Conservation (phyloP, 23 red algal genomes). For the Agarophyton chilense region DNA sequence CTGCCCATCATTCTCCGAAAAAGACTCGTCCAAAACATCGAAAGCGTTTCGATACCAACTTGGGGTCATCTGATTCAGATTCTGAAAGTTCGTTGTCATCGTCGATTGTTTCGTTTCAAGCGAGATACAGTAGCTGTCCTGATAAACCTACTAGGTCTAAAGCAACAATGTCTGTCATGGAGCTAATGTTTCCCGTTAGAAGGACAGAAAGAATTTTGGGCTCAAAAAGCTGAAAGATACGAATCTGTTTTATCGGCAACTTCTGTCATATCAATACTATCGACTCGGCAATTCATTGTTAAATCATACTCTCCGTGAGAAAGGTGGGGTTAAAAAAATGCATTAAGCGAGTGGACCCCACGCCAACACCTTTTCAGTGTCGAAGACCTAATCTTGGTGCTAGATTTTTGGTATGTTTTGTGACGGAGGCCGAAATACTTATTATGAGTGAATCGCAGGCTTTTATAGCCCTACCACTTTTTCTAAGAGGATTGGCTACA, state of each 20-base stretch:
- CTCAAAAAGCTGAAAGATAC: conserved; percentile 16
- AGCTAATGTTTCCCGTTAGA: background rate
- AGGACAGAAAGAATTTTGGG: background rate
- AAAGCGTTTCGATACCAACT: background rate
- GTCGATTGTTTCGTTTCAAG: background rate
- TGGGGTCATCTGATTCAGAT: background rate
- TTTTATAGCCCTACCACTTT: background rate
- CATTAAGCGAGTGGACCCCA: background rate
- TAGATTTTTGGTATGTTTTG: background rate
- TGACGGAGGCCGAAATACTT: no score
- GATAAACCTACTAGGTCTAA: background rate
- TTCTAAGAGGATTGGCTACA: background rate
- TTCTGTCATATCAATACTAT: conserved; percentile 20
- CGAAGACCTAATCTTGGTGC: background rate
- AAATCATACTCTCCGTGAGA: background rate
- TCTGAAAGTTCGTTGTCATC: background rate
- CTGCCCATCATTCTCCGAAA: no score
- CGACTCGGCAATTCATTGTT: background rate
- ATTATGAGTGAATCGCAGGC: no score
- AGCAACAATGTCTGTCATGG: background rate
- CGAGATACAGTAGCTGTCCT: background rate
- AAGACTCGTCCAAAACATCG: background rate
- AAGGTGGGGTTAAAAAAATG: background rate
- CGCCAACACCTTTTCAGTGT: background rate
- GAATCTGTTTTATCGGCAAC: background rate